Evolutionary conservation across 306 rosid species (phyloP).

Genomic region (Acacia melanoxylon): DNA sequence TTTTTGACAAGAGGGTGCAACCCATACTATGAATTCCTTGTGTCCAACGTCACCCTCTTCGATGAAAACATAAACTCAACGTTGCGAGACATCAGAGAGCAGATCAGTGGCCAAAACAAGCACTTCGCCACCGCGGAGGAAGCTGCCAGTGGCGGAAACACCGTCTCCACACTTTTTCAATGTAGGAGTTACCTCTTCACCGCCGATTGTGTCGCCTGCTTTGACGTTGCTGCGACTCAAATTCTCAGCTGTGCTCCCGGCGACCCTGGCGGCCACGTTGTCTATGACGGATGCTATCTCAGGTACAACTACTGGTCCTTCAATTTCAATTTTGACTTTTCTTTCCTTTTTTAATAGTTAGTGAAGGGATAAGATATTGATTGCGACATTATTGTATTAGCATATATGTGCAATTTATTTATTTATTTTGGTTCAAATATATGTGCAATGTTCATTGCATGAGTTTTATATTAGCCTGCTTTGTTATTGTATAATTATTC

Average conservation of each 20-base stretch:
- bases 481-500: too few relatives aligned
- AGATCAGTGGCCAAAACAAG: slow-evolving; percentile 33
- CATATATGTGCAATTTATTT: not conserved
- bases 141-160: slow-evolving; percentile 30
- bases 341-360: not conserved
- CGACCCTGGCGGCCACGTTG: slow-evolving; percentile 55
- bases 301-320: slow-evolving; percentile 36
- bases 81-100: slow-evolving; percentile 32
- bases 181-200: slow-evolving; percentile 57
- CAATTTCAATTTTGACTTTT: not conserved
- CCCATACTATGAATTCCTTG: slow-evolving; percentile 31
- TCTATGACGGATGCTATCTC: slow-evolving; percentile 70
- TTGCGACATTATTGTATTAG: not conserved
- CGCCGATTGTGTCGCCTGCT: slow-evolving; percentile 52
- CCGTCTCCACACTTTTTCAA: slow-evolving; percentile 50
- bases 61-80: slow-evolving; percentile 40
- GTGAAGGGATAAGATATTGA: not conserved
- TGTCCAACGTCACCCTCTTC: slow-evolving; percentile 34
- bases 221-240: slow-evolving; percentile 35
- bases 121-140: slow-evolving; percentile 48
- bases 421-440: too few relatives aligned
- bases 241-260: slow-evolving; percentile 53
- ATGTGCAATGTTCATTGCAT: not conserved
- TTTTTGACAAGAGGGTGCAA: slow-evolving; percentile 51
- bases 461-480: not conserved